phyloP scores from a whole-genome alignment of 2,329 filamentous ascomycete species.

The Apiospora rasikravindrae region DNA sequence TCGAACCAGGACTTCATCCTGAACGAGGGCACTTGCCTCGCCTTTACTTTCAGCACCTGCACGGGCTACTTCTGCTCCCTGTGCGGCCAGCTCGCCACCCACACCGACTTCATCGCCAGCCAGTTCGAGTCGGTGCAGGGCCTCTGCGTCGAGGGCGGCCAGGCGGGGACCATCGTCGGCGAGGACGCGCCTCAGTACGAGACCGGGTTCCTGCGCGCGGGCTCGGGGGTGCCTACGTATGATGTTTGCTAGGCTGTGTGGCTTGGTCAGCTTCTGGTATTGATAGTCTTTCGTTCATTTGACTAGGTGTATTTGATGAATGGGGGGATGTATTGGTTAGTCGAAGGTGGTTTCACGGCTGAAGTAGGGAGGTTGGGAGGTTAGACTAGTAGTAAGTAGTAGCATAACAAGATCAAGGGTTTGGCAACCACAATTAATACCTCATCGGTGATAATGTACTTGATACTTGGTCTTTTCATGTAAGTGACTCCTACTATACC shows the following conservation, averaged over 20 bases:
- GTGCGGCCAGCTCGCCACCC: constrained; percentile 39
- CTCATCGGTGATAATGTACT: not conserved
- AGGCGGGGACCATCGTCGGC: constrained; percentile 42
- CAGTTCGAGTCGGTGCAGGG: constrained; percentile 40
- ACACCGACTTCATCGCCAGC: constrained; percentile 42
- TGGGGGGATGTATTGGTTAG: not conserved
- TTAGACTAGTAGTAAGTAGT: not conserved
- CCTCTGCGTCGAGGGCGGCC: constrained; percentile 40
- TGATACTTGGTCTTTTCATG: not conserved
- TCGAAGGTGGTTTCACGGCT: not conserved
- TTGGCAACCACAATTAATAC: not conserved
- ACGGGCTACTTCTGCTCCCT: constrained; percentile 46
- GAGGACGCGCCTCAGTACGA: constrained; percentile 42
- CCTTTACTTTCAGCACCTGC: constrained; percentile 42
- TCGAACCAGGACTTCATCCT: constrained; percentile 37
- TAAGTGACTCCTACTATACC: not conserved
- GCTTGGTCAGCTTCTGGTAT: not conserved
- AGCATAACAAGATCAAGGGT: not conserved
- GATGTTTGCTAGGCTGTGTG: constrained; percentile 37
- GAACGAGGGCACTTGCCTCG: constrained; percentile 38
- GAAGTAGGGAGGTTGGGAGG: not conserved
- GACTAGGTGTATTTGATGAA: not conserved
- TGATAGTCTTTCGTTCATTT: not conserved
- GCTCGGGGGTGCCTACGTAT: constrained; percentile 36
- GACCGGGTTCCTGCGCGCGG: constrained; percentile 40